Base-by-base conservation (phyloP, 2,329 filamentous ascomycete genomes). In the Trichoderma semiorbis region DNA sequence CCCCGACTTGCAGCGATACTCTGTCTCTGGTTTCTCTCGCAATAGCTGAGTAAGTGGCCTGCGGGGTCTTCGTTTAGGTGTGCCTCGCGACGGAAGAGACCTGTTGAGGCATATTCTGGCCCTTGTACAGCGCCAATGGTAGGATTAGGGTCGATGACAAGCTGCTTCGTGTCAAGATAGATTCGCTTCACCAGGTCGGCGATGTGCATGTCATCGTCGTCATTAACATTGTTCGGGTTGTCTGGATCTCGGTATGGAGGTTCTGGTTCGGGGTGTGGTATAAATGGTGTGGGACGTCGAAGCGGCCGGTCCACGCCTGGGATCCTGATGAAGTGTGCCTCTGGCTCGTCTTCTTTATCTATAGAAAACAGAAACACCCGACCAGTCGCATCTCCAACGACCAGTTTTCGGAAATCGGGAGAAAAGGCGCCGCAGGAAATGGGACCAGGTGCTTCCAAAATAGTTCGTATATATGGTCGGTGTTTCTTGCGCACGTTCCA, bases 351-450 rank as follows among this genome's bases (percentile, higher is more conserved):
- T 12, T 83, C 82, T 21, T 85, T 81, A 70, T 88, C 83, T 3
- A 86, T 77, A 0, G 85, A 85, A 3, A 91, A 77, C 1, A 91
- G 75, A 72, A 87, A 89, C 0, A 91, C 83, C 7, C 88, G 85
- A 0, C 89, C 89, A 3, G 86, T 89, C 0, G 87, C 88, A 76
- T 91, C 89, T 21, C 89, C 89, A 12, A 91, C 80, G 1, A 87
- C 82, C 1, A 91, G 82, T 73, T 84, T 86, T 1, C 85, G 84
- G 39, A 81, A 82, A 75, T 90, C 86, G 0, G 85, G 85, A 0
- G 88, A 90, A 72, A 91, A 91, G 2, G 84, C 83, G 1, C 89
- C 89, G 71, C 82, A 85, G 0, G 87, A 87, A 21, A 91, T 86
- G 0, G 88, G 87, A 0, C 85, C 88, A 0, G 87, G 83, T 1